Percentiles rank a stretch among this genome's conserved stretches.
Conservation (phyloP, 371 early-diverging fungal species). For the Blastocladiella emersonii region DNA sequence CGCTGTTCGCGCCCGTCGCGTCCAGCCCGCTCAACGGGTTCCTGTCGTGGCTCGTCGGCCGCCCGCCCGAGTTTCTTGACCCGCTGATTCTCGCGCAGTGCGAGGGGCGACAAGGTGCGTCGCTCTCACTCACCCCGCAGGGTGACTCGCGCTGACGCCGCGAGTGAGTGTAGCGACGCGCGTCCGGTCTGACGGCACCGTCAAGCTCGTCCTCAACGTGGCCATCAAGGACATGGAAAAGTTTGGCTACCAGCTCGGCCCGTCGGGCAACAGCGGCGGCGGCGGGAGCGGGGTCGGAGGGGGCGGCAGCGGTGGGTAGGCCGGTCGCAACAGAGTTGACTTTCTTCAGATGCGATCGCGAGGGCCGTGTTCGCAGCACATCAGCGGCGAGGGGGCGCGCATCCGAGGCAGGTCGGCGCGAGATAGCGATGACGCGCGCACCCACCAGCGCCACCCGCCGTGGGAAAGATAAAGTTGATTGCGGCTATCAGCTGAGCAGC, state of each 20-base stretch:
- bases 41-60: conserved; percentile 24
- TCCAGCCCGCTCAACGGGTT: conserved; percentile 23
- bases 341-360: too few species aligned
- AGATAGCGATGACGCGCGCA: too few species aligned
- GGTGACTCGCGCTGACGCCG: neutral
- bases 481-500: too few species aligned
- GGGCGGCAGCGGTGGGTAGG: too few species aligned
- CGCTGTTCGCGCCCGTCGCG: conserved; percentile 24
- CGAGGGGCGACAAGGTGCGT: conserved; percentile 31
- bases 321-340: too few species aligned
- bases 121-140: neutral
- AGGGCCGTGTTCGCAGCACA: too few species aligned
- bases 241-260: conserved; percentile 19
- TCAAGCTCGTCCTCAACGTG: conserved; percentile 27
- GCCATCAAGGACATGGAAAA: conserved; percentile 25
- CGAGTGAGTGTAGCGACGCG: conserved; percentile 20
- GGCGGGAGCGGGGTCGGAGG: too few species aligned
- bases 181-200: conserved; percentile 31
- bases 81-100: conserved; percentile 23
- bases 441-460: too few species aligned
- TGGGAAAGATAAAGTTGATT: too few species aligned
- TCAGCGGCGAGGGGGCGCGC: too few species aligned
- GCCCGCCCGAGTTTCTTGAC: conserved; percentile 38
- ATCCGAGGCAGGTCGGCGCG: too few species aligned
- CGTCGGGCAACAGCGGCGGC: too few species aligned